Evolutionary conservation across 805 yeast species (phyloP), one percentile per base, ranked within the genome.

Genomic region (Yamadazyma paraphyllophila): DNA sequence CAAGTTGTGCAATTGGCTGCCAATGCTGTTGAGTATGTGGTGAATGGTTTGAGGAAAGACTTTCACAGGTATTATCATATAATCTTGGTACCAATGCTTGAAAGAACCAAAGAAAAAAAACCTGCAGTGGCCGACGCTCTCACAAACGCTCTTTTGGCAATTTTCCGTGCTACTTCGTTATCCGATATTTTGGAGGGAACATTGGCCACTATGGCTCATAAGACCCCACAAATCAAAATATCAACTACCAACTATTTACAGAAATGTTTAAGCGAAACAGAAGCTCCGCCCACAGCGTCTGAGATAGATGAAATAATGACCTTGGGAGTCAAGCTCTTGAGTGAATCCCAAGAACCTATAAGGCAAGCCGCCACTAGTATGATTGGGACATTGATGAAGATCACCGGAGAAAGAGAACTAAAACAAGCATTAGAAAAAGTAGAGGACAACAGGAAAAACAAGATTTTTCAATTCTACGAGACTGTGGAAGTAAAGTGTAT

Each of bases 81-180:
- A 1, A 75, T 88, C 1, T 67, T 88, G 20, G 63, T 67, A 2
- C 83, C 94, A 0, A 63, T 87, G 46, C 64, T 94, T 36, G 97
- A 89, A 53, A 76, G 97, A 55, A 79, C 88, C 11, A 91, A 89
- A 59, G 99, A 94, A 61, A 90, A 87, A 69, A 92, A 92, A 58
- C 83, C 78, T 20, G 69, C 83, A 2, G 94, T 89, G 0, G 69
- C 85, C 2, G 90, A 83, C 17, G 85, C 94, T 0, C 69, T 92
- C n/a, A 70, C 73, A 14, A 65, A 62, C 20, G 83, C 92, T 0
- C 68, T 91, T 43, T 86, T 83, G 61, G 77, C 85, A 0, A 73
- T 86, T 3, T 85, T 82, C 52, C 57, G 57, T 29, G 67, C 67
- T 48, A 69, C 83, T 9, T 73, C 80, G 0, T 67, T 79, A 16